Conservation (phyloP, 1,139 yeast species). For the Kurtzmaniella quercitrusa region DNA sequence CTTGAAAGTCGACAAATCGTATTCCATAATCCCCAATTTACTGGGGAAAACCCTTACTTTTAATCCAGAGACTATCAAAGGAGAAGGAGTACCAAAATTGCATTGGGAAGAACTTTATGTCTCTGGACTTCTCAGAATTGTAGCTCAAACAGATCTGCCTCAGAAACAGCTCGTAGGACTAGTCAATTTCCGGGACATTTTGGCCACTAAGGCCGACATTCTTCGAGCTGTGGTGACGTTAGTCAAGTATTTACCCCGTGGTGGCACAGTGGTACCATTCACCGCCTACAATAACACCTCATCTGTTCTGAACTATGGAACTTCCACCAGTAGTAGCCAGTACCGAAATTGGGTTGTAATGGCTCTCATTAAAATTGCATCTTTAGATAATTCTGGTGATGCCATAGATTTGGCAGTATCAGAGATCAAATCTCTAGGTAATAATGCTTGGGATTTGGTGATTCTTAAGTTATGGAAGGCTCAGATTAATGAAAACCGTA, state of each 20-base stretch:
- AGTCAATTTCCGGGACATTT: constrained; percentile 23
- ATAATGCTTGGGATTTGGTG: constrained; percentile 24
- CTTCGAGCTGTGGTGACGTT: constrained; percentile 15
- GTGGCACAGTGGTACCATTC: constrained; percentile 20
- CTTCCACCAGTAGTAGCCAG: constrained; percentile 20
- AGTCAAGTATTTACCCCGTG: constrained; percentile 23
- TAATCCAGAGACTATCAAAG: constrained; percentile 16
- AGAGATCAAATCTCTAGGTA: constrained; percentile 16
- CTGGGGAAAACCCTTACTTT: constrained; percentile 16
- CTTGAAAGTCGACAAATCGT: constrained; percentile 26
- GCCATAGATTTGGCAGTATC: constrained; percentile 19
- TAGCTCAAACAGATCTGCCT: constrained; percentile 32
- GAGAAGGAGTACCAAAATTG: constrained; percentile 12
- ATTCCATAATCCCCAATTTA: constrained; percentile 23
- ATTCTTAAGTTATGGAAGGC: constrained; percentile 25
- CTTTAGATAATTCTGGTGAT: constrained; percentile 17
- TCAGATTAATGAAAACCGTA: constrained; percentile 24
- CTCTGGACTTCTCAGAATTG: constrained; percentile 31
- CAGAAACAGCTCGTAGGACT: constrained; percentile 31
- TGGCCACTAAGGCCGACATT: constrained; percentile 16
- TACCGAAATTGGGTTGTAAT: constrained; percentile 35
- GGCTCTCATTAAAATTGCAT: constrained; percentile 22
- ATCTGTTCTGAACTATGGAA: constrained; percentile 11
- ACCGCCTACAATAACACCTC: constrained; percentile 22
- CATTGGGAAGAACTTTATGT: constrained; percentile 37